These are phyloP conservation scores for Penicillium olsonii DNA, from an alignment of 2,329 filamentous ascomycete genomes.

Conservation along the genomic window DNA sequence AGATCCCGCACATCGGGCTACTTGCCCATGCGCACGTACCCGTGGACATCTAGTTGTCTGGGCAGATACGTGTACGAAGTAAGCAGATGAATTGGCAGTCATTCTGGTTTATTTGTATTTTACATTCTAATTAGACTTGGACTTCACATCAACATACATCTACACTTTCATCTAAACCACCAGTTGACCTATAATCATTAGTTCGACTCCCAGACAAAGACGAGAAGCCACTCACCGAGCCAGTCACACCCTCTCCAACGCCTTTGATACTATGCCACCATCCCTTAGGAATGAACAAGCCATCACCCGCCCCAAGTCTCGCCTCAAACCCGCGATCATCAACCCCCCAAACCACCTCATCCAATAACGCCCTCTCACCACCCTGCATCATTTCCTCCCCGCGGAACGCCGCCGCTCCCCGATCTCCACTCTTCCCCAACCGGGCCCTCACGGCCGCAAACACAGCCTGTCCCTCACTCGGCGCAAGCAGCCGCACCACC, in stretches of 20 bases:
- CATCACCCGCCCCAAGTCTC: slow-evolving; percentile 65
- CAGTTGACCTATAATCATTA: slow-evolving; percentile 62
- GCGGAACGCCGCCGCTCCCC: slow-evolving; percentile 57
- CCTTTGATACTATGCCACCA: slow-evolving; percentile 88
- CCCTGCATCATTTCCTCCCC: slow-evolving; percentile 92
- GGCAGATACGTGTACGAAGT: too few species aligned
- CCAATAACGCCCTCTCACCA: slow-evolving; percentile 65
- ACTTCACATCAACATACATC: too few species aligned
- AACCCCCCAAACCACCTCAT: slow-evolving; percentile 69
- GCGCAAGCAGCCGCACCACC: slow-evolving; percentile 68
- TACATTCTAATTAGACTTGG: too few species aligned
- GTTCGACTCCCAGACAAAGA: neutral
- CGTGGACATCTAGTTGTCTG: too few species aligned
- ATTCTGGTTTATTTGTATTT: too few species aligned
- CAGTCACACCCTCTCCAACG: slow-evolving; percentile 57
- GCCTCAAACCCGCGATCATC: slow-evolving; percentile 50
- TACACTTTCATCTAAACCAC: slow-evolving; percentile 66
- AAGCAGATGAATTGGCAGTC: too few species aligned
- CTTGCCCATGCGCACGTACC: too few species aligned
- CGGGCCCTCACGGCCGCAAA: slow-evolving; percentile 57
- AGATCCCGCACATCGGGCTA: too few species aligned
- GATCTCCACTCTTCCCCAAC: slow-evolving; percentile 37
- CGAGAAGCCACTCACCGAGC: slow-evolving; percentile 50
- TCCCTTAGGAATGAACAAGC: slow-evolving; percentile 74
- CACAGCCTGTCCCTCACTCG: slow-evolving; percentile 62